phyloP scores from a whole-genome alignment of 495 filamentous ascomycete genomes.

The Penicillium maclennaniae region DNA sequence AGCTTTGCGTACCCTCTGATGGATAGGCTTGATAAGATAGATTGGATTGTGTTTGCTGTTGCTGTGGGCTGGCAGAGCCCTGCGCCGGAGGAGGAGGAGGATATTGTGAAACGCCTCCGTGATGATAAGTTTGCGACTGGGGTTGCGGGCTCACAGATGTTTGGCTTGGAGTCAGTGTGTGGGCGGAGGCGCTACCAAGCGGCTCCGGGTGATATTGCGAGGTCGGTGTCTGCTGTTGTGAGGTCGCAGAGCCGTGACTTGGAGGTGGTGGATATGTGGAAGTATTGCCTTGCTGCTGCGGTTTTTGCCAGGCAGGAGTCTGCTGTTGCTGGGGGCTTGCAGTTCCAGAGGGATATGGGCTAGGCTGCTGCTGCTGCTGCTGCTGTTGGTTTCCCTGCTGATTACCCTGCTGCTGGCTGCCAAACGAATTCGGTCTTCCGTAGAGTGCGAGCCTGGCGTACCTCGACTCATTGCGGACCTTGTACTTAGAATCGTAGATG shows the following conservation, averaged over 20 bases:
- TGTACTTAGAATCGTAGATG: constrained; percentile 82
- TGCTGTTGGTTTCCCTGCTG: constrained; percentile 8
- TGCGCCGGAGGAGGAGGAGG: constrained; percentile 5
- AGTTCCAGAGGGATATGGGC: constrained; percentile 12
- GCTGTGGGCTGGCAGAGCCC: constrained; percentile 2
- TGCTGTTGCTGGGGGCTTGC: constrained; percentile 10
- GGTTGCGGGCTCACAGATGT: constrained; percentile 6
- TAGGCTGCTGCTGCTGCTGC: constrained; percentile 22
- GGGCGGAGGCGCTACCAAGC: background rate
- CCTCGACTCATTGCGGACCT: constrained; percentile 55
- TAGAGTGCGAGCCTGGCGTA: constrained; percentile 53
- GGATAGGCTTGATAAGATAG: constrained; percentile 7
- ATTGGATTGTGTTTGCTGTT: background rate
- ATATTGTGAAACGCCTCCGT: background rate
- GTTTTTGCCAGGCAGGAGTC: background rate
- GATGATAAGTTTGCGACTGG: constrained; percentile 8
- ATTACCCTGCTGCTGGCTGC: constrained; percentile 12
- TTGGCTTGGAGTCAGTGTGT: background rate
- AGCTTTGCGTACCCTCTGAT: background rate
- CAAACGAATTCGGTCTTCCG: constrained; percentile 25
- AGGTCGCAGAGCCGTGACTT: constrained; percentile 8
- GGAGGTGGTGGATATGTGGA: constrained; percentile 10
- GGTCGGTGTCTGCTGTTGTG: constrained; percentile 11
- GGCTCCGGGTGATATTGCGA: background rate
- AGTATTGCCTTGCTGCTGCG: constrained; percentile 3